A percentile compares a stretch with the other conserved stretches of the same genome.
Evolutionary conservation across 2,329 filamentous ascomycete genomes (phyloP).

Genomic region (Fusarium piperis): DNA sequence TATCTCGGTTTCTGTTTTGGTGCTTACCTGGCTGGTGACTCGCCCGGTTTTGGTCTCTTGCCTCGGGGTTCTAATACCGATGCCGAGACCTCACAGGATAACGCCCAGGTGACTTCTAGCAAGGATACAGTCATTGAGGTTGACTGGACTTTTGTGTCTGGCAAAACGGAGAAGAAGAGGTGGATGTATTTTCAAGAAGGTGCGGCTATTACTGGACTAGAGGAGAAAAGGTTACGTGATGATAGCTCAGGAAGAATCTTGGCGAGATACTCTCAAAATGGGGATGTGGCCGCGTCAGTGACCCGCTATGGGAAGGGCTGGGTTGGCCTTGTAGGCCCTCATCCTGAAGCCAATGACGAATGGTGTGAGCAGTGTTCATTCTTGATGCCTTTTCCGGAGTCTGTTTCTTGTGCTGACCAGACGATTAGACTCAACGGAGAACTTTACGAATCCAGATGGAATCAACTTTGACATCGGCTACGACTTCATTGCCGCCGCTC

Average conservation of each 20-base stretch:
- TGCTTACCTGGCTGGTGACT: slow-evolving; percentile 39
- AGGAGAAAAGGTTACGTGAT: background rate
- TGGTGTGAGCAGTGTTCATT: slow-evolving; percentile 36
- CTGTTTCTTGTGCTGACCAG: background rate
- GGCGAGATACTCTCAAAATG: slow-evolving; percentile 34
- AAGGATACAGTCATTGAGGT: slow-evolving; percentile 38
- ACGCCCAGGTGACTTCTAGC: slow-evolving; percentile 27
- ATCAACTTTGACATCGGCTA: slow-evolving; percentile 34
- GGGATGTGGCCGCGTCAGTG: slow-evolving; percentile 37
- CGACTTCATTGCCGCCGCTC: slow-evolving; percentile 33
- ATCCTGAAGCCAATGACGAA: slow-evolving; percentile 36
- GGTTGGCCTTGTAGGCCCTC: slow-evolving; percentile 40
- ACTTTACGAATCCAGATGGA: slow-evolving; percentile 35
- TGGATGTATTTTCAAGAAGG: slow-evolving; percentile 45
- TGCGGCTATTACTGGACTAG: slow-evolving; percentile 28
- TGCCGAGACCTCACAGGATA: slow-evolving; percentile 12
- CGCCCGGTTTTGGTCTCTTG: slow-evolving; percentile 35
- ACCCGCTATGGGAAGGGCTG: slow-evolving; percentile 35
- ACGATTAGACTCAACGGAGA: background rate
- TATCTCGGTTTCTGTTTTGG: slow-evolving; percentile 44
- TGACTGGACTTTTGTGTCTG: slow-evolving; percentile 37
- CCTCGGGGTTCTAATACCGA: slow-evolving; percentile 9
- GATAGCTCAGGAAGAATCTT: slow-evolving; percentile 14
- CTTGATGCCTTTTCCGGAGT: background rate
- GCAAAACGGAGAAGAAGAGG: slow-evolving; percentile 15